Evolutionary conservation across 2,329 filamentous ascomycete species (phyloP).

Genomic region (Cladophialophora chaetospira): DNA sequence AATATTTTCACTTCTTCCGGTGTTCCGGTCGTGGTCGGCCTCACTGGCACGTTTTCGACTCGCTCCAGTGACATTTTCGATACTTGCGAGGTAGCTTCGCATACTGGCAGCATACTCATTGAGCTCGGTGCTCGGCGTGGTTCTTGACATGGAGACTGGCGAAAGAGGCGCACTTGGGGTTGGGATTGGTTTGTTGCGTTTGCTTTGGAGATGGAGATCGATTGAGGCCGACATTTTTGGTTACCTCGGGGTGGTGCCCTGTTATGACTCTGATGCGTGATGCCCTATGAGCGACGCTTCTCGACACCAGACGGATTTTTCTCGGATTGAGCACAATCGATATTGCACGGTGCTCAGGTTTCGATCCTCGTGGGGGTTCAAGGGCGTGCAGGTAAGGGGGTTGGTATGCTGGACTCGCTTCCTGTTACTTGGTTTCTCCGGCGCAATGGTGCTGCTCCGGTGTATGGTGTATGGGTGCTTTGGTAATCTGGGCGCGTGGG

Average conservation of each 20-base stretch:
- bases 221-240: slow-evolving; percentile 15
- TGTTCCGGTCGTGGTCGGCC: slow-evolving; percentile 14
- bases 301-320: too few relatives aligned
- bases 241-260: too few relatives aligned
- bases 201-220: slow-evolving; percentile 7
- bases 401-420: neutral
- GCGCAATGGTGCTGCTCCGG: neutral
- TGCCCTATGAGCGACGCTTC: too few relatives aligned
- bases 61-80: slow-evolving; percentile 7
- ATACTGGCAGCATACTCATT: slow-evolving; percentile 34
- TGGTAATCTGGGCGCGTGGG: neutral
- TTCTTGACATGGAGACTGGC: slow-evolving; percentile 20
- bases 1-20: neutral
- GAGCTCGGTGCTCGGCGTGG: slow-evolving; percentile 25
- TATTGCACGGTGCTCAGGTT: too few relatives aligned
- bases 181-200: slow-evolving; percentile 9
- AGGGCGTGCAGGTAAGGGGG: too few relatives aligned
- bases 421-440: too few relatives aligned
- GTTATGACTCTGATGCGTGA: too few relatives aligned
- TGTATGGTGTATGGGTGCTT: neutral
- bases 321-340: too few relatives aligned
- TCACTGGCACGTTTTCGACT: slow-evolving; percentile 20
- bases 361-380: too few relatives aligned
- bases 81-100: slow-evolving; percentile 27
- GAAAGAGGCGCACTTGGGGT: slow-evolving; percentile 6